Base-by-base conservation (phyloP, 805 yeast genomes). In the Teunomyces lycoperdinae region DNA sequence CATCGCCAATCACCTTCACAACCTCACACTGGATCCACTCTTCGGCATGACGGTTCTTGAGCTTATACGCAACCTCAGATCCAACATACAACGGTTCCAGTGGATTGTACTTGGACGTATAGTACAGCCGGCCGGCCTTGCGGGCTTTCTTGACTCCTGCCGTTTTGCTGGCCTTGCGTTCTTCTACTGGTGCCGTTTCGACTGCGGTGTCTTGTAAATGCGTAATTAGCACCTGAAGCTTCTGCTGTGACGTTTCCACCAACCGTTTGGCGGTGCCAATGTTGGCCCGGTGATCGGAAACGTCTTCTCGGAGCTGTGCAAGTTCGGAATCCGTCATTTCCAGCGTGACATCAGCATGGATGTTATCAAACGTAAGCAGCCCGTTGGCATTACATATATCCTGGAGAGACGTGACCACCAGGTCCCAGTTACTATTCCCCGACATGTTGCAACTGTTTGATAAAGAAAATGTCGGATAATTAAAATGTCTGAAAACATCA, bases 1-100 rank as follows among this genome's bases (percentile, higher is more conserved):
- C 92, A 54, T 89, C 96, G 0, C 81, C 80, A n/a, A 82, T 67
- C 3, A 92, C 82, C 55, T 80, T 83, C 26, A 84, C 79, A 11
- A 94, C 96, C 59, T 87, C 89, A 70, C 99, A 94, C 63, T 89
- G 96, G 56, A 94, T 89, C 99, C 99, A 94, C 62, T 92, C 98
- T 43, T 85, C 91, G n/a, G 80, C 76, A 42, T 84, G 85, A 34
- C 85, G 76, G 57, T 80, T 83, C 50, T 77, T 77, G 20, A 90
- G 78, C 61, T 85, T 84, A 70, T 85, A 92, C 1, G 97, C 98
- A 0, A 94, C 97, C 56, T 88, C 95, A 0, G 94, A 79, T 0
- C 92, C 91, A 1, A 86, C 68, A 2, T 61, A 55, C 4, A 84
- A 71, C 0, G 84, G 80, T 32, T 78, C 86, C 26, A 75, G 72